Percentiles rank a stretch among this genome's conserved stretches.
Conservation (phyloP, 257 asterid species). For the Przewalskia tangutica region DNA sequence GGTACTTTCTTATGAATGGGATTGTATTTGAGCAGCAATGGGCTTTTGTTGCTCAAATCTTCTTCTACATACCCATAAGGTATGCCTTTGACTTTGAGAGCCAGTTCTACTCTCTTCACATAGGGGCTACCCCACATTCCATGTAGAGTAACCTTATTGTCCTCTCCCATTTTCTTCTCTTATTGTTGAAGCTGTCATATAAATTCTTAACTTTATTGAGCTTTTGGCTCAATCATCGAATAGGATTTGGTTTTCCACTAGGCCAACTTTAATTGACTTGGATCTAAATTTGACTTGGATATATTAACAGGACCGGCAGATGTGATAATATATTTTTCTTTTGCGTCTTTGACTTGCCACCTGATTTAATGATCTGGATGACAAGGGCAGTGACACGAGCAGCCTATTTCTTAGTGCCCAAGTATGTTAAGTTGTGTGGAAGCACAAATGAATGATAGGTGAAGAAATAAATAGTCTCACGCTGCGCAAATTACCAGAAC, state of each 20-base stretch:
- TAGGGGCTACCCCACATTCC: conserved; percentile 34
- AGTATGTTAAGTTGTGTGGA: neutral
- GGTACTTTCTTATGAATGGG: conserved; percentile 36
- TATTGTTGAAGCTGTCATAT: too few species aligned
- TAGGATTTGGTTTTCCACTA: neutral
- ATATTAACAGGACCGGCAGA: neutral
- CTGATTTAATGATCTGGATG: neutral
- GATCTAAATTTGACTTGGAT: neutral
- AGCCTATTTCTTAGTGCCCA: neutral
- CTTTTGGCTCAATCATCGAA: too few species aligned
- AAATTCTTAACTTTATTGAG: neutral
- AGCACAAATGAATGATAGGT: neutral
- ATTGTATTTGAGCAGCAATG: conserved; percentile 19
- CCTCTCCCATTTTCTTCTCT: conserved; percentile 19
- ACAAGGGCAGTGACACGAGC: neutral
- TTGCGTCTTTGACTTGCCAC: neutral
- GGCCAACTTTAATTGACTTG: neutral
- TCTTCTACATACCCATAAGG: conserved; percentile 31
- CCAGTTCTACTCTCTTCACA: conserved; percentile 31
- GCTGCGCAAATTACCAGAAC: too few species aligned
- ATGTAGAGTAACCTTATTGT: conserved; percentile 20
- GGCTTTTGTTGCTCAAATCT: conserved; percentile 23
- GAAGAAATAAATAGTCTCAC: neutral
- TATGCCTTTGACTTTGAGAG: conserved; percentile 38
- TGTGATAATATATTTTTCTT: neutral